These are phyloP conservation scores for Davidsoniella australis DNA, from an alignment of 2,329 filamentous ascomycete species.

Conservation along the genomic window DNA sequence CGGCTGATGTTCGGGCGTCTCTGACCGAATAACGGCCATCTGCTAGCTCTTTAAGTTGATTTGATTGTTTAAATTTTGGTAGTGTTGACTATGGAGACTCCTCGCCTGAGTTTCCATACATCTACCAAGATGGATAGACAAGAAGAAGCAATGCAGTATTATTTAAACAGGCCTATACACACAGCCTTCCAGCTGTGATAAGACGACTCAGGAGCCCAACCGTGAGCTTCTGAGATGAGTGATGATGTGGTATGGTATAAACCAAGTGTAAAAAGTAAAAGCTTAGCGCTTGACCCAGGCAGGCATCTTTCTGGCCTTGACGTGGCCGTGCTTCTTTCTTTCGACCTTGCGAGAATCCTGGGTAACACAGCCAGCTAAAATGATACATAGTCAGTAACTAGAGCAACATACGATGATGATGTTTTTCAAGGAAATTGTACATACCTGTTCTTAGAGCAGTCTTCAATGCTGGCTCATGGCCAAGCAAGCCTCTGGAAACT, in stretches of 20 bases:
- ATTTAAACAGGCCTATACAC: not conserved
- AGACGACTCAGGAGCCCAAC: not conserved
- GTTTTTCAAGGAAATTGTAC: slow-evolving; percentile 8
- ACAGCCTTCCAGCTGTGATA: not conserved
- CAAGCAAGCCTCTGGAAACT: slow-evolving; percentile 69
- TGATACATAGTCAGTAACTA: slow-evolving; percentile 25
- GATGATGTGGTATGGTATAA: no score
- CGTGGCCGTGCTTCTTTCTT: slow-evolving; percentile 90
- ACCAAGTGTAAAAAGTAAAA: not conserved
- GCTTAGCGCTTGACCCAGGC: slow-evolving; percentile 79
- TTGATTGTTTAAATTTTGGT: no score
- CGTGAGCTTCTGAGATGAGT: not conserved
- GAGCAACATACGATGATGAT: slow-evolving; percentile 7
- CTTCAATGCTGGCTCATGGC: slow-evolving; percentile 87
- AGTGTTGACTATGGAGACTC: no score
- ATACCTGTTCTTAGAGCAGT: slow-evolving; percentile 71
- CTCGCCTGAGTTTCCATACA: no score
- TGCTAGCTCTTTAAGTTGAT: no score
- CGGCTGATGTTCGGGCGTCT: no score
- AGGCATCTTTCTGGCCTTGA: slow-evolving; percentile 96
- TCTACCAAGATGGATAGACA: no score
- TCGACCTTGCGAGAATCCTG: slow-evolving; percentile 85
- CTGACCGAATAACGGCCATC: no score
- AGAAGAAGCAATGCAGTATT: no score
- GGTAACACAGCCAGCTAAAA: slow-evolving; percentile 73